Percentiles rank a stretch among this genome's conserved stretches.
Evolutionary conservation across 345 rosid genomes (phyloP).

Genomic region (Orychophragmus violaceus): DNA sequence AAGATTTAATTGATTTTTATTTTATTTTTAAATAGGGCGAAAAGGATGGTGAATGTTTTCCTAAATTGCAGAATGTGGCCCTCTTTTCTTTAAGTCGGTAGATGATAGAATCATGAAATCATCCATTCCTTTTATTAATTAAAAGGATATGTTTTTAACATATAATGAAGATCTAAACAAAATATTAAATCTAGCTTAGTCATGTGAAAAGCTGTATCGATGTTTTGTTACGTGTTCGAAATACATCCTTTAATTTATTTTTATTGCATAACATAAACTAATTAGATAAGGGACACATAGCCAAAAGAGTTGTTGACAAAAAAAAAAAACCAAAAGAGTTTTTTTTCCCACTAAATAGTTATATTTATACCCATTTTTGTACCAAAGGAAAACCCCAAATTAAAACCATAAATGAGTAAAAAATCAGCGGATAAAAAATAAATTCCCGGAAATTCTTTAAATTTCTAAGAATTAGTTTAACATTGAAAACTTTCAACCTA

Average conservation of each 20-base stretch:
- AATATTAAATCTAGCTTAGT: not conserved
- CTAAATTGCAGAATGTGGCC: not conserved
- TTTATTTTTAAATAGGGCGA: not conserved
- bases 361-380: too few relatives aligned
- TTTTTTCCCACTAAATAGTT: too few relatives aligned
- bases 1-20: constrained; percentile 5
- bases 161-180: not conserved
- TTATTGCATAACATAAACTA: not conserved
- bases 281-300: not conserved
- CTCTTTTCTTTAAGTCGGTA: constrained; percentile 18
- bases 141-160: not conserved
- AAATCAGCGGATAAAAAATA: too few relatives aligned
- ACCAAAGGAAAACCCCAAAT: too few relatives aligned
- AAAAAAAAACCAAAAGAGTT: too few relatives aligned
- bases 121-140: not conserved
- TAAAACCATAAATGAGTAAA: too few relatives aligned
- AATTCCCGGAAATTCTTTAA: too few relatives aligned
- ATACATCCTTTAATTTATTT: not conserved
- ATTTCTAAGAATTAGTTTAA: too few relatives aligned
- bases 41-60: not conserved
- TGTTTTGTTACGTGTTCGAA: constrained; percentile 10
- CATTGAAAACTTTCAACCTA: too few relatives aligned
- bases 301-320: too few relatives aligned
- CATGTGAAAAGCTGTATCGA: constrained; percentile 12
- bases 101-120: constrained; percentile 1